These are phyloP conservation scores for Coemansia guatemalensis DNA, from an alignment of 192 early-diverging fungal species.

Conservation along the genomic window DNA sequence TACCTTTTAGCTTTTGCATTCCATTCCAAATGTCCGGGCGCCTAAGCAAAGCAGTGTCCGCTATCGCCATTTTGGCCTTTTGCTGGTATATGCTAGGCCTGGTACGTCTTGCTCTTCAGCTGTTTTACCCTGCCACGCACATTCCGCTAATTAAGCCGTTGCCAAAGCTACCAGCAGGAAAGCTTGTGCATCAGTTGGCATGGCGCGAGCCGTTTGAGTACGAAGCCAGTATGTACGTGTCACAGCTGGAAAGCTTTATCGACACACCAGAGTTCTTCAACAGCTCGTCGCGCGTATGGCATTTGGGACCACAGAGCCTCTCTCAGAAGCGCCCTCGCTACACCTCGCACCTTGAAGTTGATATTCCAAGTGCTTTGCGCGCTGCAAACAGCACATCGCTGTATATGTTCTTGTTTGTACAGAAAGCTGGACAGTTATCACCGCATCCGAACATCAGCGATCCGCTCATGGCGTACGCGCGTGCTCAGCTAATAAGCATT, in stretches of 20 bases:
- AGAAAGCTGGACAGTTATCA: conserved; percentile 15
- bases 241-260: conserved; percentile 17
- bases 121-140: conserved; percentile 49
- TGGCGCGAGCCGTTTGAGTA: conserved; percentile 51
- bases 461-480: conserved; percentile 25
- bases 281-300: conserved; percentile 35
- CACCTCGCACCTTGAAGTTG: conserved; percentile 11
- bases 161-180: conserved; percentile 1
- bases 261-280: conserved; percentile 22
- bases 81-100: conserved; percentile 33
- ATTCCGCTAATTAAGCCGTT: conserved; percentile 39
- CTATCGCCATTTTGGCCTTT: conserved; percentile 24
- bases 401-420: conserved; percentile 46
- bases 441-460: conserved; percentile 23
- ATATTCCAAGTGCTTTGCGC: conserved; percentile 20
- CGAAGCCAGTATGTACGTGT: conserved; percentile 42
- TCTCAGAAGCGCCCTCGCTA: conserved; percentile 25
- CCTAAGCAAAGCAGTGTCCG: conserved; percentile 27
- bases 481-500: conserved; percentile 20
- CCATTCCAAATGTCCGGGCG: conserved; percentile 22
- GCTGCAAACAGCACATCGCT: conserved; percentile 23
- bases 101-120: conserved; percentile 11
- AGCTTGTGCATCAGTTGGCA: conserved; percentile 22
- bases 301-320: conserved; percentile 28
- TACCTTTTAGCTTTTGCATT: not conserved